These are phyloP conservation scores for Amyloporia xantha DNA, from an alignment of 768 basidiomycete genomes.

Conservation along the genomic window DNA sequence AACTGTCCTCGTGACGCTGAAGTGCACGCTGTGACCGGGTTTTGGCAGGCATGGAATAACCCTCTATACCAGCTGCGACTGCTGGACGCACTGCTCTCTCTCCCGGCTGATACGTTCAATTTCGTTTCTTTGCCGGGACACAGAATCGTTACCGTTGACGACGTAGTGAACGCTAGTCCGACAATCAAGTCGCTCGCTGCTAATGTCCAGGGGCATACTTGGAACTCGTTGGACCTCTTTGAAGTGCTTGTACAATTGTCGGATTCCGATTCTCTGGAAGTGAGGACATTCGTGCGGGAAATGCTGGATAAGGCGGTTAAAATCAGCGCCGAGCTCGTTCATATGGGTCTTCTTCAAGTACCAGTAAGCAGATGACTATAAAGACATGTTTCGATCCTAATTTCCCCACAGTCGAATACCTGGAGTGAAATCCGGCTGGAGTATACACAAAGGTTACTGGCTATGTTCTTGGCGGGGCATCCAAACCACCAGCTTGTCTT, in stretches of 20 bases:
- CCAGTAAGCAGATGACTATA: constrained; percentile 46
- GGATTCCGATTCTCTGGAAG: constrained; percentile 63
- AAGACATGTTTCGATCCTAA: not conserved
- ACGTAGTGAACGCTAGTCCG: constrained; percentile 76
- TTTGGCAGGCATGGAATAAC: constrained; percentile 85
- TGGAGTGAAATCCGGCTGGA: constrained; percentile 89
- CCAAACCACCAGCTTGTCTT: constrained; percentile 96
- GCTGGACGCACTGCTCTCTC: constrained; percentile 80
- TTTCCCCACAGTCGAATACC: constrained; percentile 48
- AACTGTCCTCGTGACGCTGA: constrained; percentile 74
- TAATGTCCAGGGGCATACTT: constrained; percentile 86
- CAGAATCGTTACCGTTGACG: constrained; percentile 82
- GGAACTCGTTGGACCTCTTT: constrained; percentile 92
- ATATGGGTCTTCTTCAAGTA: constrained; percentile 89
- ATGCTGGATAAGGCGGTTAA: constrained; percentile 93
- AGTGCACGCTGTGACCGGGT: constrained; percentile 75
- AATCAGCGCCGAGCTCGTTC: constrained; percentile 88
- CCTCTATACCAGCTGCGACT: constrained; percentile 80
- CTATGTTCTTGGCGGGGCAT: constrained; percentile 87
- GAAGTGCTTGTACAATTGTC: constrained; percentile 80
- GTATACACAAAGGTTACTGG: constrained; percentile 77
- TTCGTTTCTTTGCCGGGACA: constrained; percentile 83
- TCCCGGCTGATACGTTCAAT: constrained; percentile 88
- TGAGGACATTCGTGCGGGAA: constrained; percentile 73
- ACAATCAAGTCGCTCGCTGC: constrained; percentile 90